Percentiles rank a stretch among this genome's conserved stretches.
These are phyloP conservation scores for Pyrenula massariospora DNA, from an alignment of 495 filamentous ascomycete species.

Conservation along the genomic window DNA sequence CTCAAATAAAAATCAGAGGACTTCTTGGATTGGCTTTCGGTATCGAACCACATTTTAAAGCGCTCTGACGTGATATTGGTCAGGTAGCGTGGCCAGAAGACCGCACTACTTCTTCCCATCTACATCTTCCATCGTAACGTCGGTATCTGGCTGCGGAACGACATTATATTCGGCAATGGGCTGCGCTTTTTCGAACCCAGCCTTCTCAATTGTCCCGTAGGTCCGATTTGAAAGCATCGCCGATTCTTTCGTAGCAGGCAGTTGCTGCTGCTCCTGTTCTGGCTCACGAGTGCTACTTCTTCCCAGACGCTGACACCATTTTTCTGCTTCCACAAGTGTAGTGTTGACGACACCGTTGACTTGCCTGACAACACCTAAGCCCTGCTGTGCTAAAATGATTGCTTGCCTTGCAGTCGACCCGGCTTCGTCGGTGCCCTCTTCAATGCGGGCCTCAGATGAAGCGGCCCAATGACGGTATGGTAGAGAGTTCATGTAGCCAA, in stretches of 20 bases:
- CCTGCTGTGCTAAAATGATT: slow-evolving; percentile 72
- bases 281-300: slow-evolving; percentile 15
- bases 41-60: too few species aligned
- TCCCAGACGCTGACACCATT: slow-evolving; percentile 71
- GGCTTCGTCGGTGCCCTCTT: slow-evolving; percentile 21
- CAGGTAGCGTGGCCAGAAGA: too few species aligned
- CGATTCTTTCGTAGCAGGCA: neutral
- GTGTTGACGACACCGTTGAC: slow-evolving; percentile 70
- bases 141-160: neutral
- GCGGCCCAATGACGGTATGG: slow-evolving; percentile 62
- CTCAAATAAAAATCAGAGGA: too few species aligned
- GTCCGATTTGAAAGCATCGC: neutral
- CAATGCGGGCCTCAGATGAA: slow-evolving; percentile 11
- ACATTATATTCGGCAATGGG: neutral
- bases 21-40: too few species aligned
- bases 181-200: neutral
- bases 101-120: neutral
- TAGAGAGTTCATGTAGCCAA: slow-evolving; percentile 64
- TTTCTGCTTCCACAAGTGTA: slow-evolving; percentile 77
- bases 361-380: slow-evolving; percentile 79
- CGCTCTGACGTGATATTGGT: too few species aligned
- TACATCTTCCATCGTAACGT: neutral
- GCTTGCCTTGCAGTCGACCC: slow-evolving; percentile 52
- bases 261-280: neutral
- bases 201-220: neutral